Conservation (phyloP, 257 asterid species). For the Marsdenia floribunda region DNA sequence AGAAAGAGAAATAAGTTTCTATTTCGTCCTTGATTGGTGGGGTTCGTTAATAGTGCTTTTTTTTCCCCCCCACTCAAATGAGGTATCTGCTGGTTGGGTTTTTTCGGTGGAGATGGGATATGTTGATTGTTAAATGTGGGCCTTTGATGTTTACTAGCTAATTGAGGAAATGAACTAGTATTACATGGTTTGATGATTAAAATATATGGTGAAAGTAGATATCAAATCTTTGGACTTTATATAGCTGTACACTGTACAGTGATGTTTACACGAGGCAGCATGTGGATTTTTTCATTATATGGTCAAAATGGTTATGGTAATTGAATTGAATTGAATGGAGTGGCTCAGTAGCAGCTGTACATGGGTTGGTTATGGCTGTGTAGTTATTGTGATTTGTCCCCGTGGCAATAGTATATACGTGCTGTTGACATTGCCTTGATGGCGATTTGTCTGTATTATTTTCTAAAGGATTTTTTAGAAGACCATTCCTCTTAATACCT, state of each 20-base stretch:
- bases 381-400: conserved; percentile 9
- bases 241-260: neutral
- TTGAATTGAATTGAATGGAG: conserved; percentile 4
- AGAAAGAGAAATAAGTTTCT: neutral
- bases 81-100: conserved; percentile 14
- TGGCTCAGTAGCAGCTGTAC: conserved; percentile 11
- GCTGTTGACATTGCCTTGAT: conserved; percentile 21
- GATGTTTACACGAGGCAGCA: conserved; percentile 18
- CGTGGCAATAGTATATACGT: conserved; percentile 19
- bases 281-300: conserved; percentile 15
- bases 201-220: conserved; percentile 10
- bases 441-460: conserved; percentile 1
- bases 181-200: conserved; percentile 9
- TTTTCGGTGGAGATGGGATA: conserved; percentile 16
- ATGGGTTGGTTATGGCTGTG: conserved; percentile 11
- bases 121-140: conserved; percentile 26
- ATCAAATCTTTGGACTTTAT: conserved; percentile 15
- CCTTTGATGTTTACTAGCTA: conserved; percentile 13
- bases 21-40: conserved; percentile 17
- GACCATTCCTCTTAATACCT: neutral
- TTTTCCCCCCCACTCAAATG: neutral
- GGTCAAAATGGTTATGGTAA: conserved; percentile 1
- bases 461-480: neutral
- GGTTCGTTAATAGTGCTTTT: neutral
- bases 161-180: neutral